phyloP scores from a whole-genome alignment of 2,329 filamentous ascomycete genomes.

The Aquanectria penicillioides region DNA sequence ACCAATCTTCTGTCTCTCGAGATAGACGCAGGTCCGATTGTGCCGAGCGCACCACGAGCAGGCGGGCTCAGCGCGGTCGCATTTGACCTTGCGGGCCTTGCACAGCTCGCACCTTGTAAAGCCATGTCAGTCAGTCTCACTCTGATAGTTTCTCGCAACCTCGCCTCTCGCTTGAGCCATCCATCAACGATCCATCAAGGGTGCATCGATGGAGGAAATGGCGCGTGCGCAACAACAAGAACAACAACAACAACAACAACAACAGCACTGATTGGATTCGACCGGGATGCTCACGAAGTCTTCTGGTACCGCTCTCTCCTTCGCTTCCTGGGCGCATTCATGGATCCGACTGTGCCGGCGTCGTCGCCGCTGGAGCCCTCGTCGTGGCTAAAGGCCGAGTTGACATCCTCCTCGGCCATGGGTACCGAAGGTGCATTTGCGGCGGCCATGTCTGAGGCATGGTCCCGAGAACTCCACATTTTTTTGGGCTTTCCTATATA shows the following conservation, averaged over 20 bases:
- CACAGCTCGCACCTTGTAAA: constrained; percentile 53
- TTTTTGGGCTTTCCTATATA: too few relatives aligned
- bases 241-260: too few relatives aligned
- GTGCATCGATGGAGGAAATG: background rate
- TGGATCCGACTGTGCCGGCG: constrained; percentile 30
- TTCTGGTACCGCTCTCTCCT: constrained; percentile 54
- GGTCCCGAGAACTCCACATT: constrained; percentile 44
- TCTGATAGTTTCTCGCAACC: too few relatives aligned
- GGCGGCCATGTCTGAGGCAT: constrained; percentile 39
- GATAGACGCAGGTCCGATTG: constrained; percentile 73
- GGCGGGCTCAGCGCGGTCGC: constrained; percentile 65
- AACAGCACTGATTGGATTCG: too few relatives aligned
- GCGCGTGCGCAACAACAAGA: too few relatives aligned
- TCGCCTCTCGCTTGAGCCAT: too few relatives aligned
- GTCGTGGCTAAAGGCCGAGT: constrained; percentile 49
- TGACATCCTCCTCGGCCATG: constrained; percentile 49
- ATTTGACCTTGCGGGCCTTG: constrained; percentile 58
- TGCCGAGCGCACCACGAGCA: constrained; percentile 79
- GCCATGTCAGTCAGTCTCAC: constrained; percentile 2
- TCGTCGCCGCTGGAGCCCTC: constrained; percentile 52
- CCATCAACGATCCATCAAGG: background rate
- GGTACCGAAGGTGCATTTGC: constrained; percentile 40
- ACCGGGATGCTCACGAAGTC: constrained; percentile 50
- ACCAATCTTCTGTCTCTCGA: constrained; percentile 76
- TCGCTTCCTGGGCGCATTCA: constrained; percentile 47